Percentiles rank a stretch among this genome's conserved stretches.
Conservation (phyloP, 208 protist species). For the Trypanosomatidae sp. region DNA sequence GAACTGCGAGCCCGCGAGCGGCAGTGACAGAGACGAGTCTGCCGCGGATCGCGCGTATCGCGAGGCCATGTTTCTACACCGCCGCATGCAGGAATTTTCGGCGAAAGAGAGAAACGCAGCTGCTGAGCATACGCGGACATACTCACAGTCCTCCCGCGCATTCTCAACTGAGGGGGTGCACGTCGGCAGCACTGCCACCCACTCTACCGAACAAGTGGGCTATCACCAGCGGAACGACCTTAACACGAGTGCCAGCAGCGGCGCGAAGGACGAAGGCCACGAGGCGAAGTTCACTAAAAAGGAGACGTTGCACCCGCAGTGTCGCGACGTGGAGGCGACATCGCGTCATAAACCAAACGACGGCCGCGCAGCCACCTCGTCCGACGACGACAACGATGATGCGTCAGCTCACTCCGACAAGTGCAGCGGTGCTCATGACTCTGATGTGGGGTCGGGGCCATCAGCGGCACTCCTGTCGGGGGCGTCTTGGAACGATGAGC, state of each 20-base stretch:
- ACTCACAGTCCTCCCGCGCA: not conserved
- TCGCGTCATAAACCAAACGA: not conserved
- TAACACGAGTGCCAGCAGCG: not conserved
- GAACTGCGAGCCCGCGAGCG: not conserved
- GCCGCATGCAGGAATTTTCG: conserved; percentile 17
- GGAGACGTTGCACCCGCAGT: not conserved
- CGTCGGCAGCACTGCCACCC: not conserved
- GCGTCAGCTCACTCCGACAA: not conserved
- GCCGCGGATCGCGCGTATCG: conserved; percentile 16
- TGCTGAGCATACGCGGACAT: not conserved
- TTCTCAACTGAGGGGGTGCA: not conserved
- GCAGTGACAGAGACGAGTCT: conserved; percentile 4
- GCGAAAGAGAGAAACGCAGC: not conserved
- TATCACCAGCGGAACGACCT: not conserved
- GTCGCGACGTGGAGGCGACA: conserved; percentile 6
- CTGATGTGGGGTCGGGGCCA: not conserved
- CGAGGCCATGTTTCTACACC: conserved; percentile 27
- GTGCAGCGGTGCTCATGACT: not conserved
- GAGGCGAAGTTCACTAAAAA: not conserved
- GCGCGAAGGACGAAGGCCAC: not conserved
- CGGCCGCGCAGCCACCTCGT: not conserved
- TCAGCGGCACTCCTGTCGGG: not conserved
- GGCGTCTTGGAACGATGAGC: not conserved
- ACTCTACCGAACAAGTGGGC: not conserved
- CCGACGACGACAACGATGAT: not conserved